Evolutionary conservation across 164 flowering plant species (phyloP).

Genomic region (Warburgia ugandensis): DNA sequence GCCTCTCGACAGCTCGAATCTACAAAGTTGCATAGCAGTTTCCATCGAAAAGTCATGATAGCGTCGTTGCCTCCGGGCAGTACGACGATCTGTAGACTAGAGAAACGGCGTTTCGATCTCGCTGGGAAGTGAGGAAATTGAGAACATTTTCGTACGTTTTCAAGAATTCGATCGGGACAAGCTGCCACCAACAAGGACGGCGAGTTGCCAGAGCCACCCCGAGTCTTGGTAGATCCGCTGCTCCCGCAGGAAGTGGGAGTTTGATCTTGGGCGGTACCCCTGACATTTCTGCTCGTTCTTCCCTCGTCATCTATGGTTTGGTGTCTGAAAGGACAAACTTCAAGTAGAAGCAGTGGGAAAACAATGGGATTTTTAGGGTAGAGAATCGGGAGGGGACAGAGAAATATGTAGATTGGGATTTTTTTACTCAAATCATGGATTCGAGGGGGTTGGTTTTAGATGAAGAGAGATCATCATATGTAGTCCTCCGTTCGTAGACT

Average conservation of each 20-base stretch:
- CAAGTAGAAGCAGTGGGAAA: too few species aligned
- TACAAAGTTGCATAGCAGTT: slow-evolving; percentile 81
- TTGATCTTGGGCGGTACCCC: too few species aligned
- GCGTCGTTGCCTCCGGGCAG: slow-evolving; percentile 59
- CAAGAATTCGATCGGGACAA: slow-evolving; percentile 55
- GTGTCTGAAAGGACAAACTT: too few species aligned
- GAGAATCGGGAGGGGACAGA: too few species aligned
- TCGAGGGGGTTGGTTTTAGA: too few species aligned
- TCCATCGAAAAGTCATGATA: slow-evolving; percentile 71
- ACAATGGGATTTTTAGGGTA: too few species aligned
- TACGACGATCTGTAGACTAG: slow-evolving; percentile 83
- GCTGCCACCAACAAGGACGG: slow-evolving; percentile 15
- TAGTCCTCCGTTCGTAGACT: too few species aligned
- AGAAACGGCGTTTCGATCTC: slow-evolving; percentile 76
- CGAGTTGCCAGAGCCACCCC: slow-evolving; percentile 5
- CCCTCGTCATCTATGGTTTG: slow-evolving; percentile 22
- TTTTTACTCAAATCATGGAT: too few species aligned
- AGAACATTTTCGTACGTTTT: slow-evolving; percentile 78
- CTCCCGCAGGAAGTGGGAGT: too few species aligned
- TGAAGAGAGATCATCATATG: too few species aligned
- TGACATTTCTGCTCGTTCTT: slow-evolving; percentile 33
- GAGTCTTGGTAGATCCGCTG: slow-evolving; percentile 7
- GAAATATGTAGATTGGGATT: too few species aligned
- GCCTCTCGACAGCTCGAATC: slow-evolving; percentile 38
- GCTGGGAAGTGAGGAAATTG: slow-evolving; percentile 51